These are phyloP conservation scores for Sophora flavescens DNA, from an alignment of 306 rosid species.

Conservation along the genomic window DNA sequence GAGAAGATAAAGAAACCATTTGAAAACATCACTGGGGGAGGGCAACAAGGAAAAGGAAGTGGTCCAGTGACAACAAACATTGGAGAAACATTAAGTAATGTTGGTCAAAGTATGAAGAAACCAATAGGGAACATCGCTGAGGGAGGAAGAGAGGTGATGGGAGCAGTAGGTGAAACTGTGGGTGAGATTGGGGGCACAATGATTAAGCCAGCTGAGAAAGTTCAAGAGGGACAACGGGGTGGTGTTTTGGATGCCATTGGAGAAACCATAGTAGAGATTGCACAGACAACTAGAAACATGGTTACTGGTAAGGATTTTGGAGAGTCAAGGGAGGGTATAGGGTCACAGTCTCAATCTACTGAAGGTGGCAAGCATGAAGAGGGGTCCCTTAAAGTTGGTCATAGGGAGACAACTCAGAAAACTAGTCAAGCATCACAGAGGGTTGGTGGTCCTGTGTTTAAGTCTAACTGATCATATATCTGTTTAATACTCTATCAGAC, in stretches of 20 bases:
- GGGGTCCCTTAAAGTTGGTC: not conserved
- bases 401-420: not conserved
- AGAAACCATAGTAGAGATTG: constrained; percentile 74
- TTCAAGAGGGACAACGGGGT: constrained; percentile 11
- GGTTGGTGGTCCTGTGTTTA: constrained; percentile 12
- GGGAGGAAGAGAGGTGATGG: constrained; percentile 43
- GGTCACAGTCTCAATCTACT: not conserved
- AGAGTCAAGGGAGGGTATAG: constrained; percentile 17
- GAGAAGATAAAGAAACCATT: constrained; percentile 45
- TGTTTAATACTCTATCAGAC: not conserved
- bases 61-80: not conserved
- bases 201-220: constrained; percentile 45
- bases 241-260: constrained; percentile 69
- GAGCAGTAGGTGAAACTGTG: constrained; percentile 54
- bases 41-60: not conserved
- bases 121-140: constrained; percentile 24
- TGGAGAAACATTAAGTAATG: constrained; percentile 22
- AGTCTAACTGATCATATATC: not conserved
- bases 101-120: not conserved
- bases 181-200: constrained; percentile 47
- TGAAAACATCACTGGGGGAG: not conserved
- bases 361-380: constrained; percentile 31
- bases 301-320: constrained; percentile 55
- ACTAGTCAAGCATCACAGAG: not conserved
- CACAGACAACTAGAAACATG: constrained; percentile 58